Evolutionary conservation across 2,329 filamentous ascomycete genomes (phyloP), one percentile per base, ranked within the genome.

Genomic region (Fusarium redolens): DNA sequence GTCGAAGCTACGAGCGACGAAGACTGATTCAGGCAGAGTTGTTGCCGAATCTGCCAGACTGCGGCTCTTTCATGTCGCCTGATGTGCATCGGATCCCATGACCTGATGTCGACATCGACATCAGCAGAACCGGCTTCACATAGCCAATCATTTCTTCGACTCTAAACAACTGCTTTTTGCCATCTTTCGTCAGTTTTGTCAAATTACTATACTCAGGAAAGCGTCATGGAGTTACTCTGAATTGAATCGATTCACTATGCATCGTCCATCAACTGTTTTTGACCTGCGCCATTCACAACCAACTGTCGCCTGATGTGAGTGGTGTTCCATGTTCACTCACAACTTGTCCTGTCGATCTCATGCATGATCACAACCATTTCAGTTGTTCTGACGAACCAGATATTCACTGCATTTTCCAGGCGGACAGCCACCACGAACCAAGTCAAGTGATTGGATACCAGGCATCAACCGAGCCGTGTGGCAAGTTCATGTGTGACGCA

Each of bases 1-100:
- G 86, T 88, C 17, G 80, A 82, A 20, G 78, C 82, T 20, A 79
- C 81, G 14, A 79, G 80, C n/a, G 79, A 82, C 4, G 79, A 80
- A 3, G 79, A 78, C 56, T 78, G 50, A 78, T n/a, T 18, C 15
- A 18, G 15, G 31, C 40, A n/a, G 17, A 55, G 38, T 50, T 25
- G 38, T 50, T 25, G 20, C 44, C 33, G 35, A 38, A 33, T 22
- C 5, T 31, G 44, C 18, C 4, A 41, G 7, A 20, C 54, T 41
- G 20, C 35, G 38, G 33, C 15, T 35, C 17, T 45, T 40, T 4
- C 18, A 13, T 51, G 30, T 40, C 5, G 15, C 37, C 14, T 28
- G 37, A 40, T 56, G 38, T 38, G 33, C 13, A 28, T 31, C 14
- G 25, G 7, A 15, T 22, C 62, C 11, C 11, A 38, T 48, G 37